A percentile compares a stretch with the other conserved stretches of the same genome.
These are phyloP conservation scores for Rhodotorula graminis DNA, from an alignment of 768 basidiomycete genomes.

Conservation along the genomic window DNA sequence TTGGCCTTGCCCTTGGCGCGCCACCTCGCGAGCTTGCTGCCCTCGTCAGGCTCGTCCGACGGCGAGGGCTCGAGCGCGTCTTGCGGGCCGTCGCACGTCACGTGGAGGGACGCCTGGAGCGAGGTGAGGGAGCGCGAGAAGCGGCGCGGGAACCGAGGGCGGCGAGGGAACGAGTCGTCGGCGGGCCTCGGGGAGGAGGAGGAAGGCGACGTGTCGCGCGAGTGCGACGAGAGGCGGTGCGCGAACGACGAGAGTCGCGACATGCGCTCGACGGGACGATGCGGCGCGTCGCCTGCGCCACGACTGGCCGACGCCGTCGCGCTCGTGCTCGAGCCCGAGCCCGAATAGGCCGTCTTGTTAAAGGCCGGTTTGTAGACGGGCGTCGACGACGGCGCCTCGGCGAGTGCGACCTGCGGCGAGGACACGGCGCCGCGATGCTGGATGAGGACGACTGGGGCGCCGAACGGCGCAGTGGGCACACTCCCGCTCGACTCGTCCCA, in stretches of 20 bases:
- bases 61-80: background rate
- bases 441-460: too few relatives aligned
- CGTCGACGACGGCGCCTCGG: too few relatives aligned
- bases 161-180: background rate
- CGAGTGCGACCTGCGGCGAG: too few relatives aligned
- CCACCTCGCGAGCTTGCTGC: background rate
- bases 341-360: too few relatives aligned
- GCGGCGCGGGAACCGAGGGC: background rate
- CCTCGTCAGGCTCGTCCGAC: background rate
- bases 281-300: too few relatives aligned
- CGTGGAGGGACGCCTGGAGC: background rate
- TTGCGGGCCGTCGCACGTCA: background rate
- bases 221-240: background rate
- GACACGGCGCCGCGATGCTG: too few relatives aligned
- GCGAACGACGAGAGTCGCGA: background rate
- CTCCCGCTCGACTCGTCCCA: too few relatives aligned
- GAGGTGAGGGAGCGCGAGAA: conserved; percentile 24
- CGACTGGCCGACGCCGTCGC: too few relatives aligned
- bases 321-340: too few relatives aligned
- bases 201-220: background rate
- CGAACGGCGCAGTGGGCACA: too few relatives aligned
- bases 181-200: background rate
- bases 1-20: conserved; percentile 4
- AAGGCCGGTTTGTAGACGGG: too few relatives aligned
- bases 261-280: background rate